These are phyloP conservation scores for Lophiotrema nucula DNA, from an alignment of 495 filamentous ascomycete species.

Conservation along the genomic window DNA sequence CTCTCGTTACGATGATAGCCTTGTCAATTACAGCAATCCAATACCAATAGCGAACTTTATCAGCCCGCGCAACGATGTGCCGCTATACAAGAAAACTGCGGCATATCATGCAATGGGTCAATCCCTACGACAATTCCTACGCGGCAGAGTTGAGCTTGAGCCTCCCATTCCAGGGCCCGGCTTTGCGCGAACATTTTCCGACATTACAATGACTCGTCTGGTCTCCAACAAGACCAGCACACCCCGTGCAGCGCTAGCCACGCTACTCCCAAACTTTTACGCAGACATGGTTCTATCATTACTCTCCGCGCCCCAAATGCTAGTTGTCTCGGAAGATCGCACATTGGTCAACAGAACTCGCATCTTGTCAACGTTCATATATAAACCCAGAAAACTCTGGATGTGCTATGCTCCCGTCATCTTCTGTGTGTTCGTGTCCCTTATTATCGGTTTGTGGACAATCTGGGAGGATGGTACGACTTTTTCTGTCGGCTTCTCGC, in stretches of 20 bases:
- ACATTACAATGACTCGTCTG: slow-evolving; percentile 37
- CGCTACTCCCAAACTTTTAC: slow-evolving; percentile 32
- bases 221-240: slow-evolving; percentile 29
- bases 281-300: slow-evolving; percentile 41
- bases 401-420: slow-evolving; percentile 41
- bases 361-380: slow-evolving; percentile 36
- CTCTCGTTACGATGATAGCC: not conserved
- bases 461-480: slow-evolving; percentile 24
- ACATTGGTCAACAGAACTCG: slow-evolving; percentile 30
- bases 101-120: slow-evolving; percentile 38
- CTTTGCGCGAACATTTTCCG: slow-evolving; percentile 25
- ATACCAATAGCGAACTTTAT: slow-evolving; percentile 6
- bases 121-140: slow-evolving; percentile 32
- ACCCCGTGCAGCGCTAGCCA: slow-evolving; percentile 23
- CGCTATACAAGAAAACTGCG: slow-evolving; percentile 35
- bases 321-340: slow-evolving; percentile 26
- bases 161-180: slow-evolving; percentile 16
- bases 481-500: slow-evolving; percentile 17
- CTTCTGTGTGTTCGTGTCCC: slow-evolving; percentile 22
- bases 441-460: slow-evolving; percentile 13
- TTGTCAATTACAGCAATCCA: slow-evolving; percentile 5
- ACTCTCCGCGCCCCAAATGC: slow-evolving; percentile 38
- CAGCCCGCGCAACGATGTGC: slow-evolving; percentile 2
- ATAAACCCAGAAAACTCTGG: slow-evolving; percentile 37
- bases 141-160: slow-evolving; percentile 32